Evolutionary conservation across 768 basidiomycete species (phyloP), one percentile per base, ranked within the genome.

Genomic region (Tylopilus cervinicoccineus): DNA sequence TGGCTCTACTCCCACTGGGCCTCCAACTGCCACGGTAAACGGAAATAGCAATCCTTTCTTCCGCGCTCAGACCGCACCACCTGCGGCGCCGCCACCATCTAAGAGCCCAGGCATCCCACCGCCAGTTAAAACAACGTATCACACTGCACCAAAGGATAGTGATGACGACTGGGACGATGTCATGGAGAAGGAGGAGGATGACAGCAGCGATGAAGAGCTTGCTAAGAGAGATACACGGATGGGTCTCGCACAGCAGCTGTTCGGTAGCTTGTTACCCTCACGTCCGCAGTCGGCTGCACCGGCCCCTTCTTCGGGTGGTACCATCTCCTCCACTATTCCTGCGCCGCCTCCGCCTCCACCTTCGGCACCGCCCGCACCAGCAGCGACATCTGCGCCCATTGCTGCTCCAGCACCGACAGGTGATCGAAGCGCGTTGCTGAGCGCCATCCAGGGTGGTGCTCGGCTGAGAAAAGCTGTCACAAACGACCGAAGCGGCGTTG

Each of bases 91-190:
- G 8, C 66, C 75, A 20, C 68, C 77, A 5, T 68, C 75, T 2
- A 58, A 54, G 46, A 64, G 62, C 16, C 62, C 62, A 3, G 47
- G 54, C 4, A 58, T 64, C 23, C 80, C 84, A 2, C 69, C 76
- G 7, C 66, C 78, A 0, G 62, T 76, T 20, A 84, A 79, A 61
- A 64, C 77, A 0, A 62, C 76, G 3, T 88, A 89, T 52, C 68
- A 85, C 53, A 84, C 80, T 1, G 86, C 80, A 0, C 76, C 84
- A 1, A 66, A 69, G 3, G 74, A 72, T 28, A 71, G 73, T 27
- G 85, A 88, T 2, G 87, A 88, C 16, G 90, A 92, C 42, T 94
- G 92, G 91, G 91, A 86, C 46, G 81, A 83, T n/a, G 72, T 90
- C 41, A 72, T 80, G 59, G 91, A 93, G 65, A 82, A 80, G 36